phyloP scores from a whole-genome alignment of 345 rosid genomes.

The Pugionium cornutum region DNA sequence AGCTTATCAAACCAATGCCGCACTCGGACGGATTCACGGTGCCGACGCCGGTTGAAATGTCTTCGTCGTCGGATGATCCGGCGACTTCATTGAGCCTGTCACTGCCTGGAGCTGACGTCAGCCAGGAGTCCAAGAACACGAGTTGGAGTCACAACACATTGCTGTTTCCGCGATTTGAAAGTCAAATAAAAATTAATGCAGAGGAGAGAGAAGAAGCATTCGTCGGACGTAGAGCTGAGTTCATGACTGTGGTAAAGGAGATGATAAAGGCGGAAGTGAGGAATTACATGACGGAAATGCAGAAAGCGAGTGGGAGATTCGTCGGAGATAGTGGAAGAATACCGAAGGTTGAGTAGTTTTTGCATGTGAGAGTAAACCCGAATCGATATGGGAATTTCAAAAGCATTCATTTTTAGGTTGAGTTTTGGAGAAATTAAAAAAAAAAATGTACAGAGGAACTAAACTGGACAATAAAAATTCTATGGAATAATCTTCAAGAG shows the following conservation, averaged over 20 bases:
- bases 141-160: slow-evolving; percentile 20
- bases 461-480: slow-evolving; percentile 11
- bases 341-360: slow-evolving; percentile 34
- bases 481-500: slow-evolving; percentile 20
- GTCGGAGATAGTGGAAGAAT: slow-evolving; percentile 39
- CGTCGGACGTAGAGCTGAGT: slow-evolving; percentile 58
- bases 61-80: slow-evolving; percentile 57
- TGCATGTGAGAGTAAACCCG: slow-evolving; percentile 8
- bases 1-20: slow-evolving; percentile 49
- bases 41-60: slow-evolving; percentile 35
- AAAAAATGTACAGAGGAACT: slow-evolving; percentile 27
- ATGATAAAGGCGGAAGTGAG: slow-evolving; percentile 82
- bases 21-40: slow-evolving; percentile 47
- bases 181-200: slow-evolving; percentile 25
- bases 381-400: slow-evolving; percentile 15
- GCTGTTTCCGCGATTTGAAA: slow-evolving; percentile 36
- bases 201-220: slow-evolving; percentile 40
- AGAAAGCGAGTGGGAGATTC: slow-evolving; percentile 37
- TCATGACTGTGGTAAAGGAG: slow-evolving; percentile 77
- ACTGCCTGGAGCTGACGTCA: slow-evolving; percentile 57
- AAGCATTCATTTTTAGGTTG: slow-evolving; percentile 34
- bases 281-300: slow-evolving; percentile 66
- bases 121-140: slow-evolving; percentile 37
- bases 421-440: not conserved
- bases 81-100: slow-evolving; percentile 65